Conservation (phyloP, 805 yeast genomes). For the Candida nitratophila region DNA sequence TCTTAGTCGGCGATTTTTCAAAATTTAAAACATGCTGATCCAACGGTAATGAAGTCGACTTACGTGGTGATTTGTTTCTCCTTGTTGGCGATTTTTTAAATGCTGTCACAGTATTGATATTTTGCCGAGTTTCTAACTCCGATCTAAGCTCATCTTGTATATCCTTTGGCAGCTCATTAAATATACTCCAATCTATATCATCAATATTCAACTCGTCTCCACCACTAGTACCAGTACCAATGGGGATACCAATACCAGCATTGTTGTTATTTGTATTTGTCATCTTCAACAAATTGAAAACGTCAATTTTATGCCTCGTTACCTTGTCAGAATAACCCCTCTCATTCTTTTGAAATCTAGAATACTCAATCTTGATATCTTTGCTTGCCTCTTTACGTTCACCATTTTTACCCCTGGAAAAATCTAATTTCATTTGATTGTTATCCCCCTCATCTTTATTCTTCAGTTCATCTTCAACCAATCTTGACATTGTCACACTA, state of each 20-base stretch:
- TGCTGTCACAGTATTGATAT: too few species aligned
- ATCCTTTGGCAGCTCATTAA: slow-evolving; percentile 57
- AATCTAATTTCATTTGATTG: slow-evolving; percentile 29
- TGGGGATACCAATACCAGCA: too few species aligned
- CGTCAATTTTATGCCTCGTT: not conserved
- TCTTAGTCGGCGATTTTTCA: slow-evolving; percentile 9
- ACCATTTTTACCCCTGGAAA: slow-evolving; percentile 7
- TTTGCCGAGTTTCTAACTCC: slow-evolving; percentile 42
- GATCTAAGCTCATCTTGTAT: slow-evolving; percentile 53
- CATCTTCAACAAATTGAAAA: not conserved
- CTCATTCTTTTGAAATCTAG: not conserved
- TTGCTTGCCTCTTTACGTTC: not conserved
- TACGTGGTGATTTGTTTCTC: too few species aligned
- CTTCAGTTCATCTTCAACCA: slow-evolving; percentile 38
- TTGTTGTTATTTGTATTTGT: too few species aligned
- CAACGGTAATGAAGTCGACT: too few species aligned
- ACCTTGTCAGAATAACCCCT: not conserved
- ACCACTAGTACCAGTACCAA: too few species aligned
- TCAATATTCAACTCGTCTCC: too few species aligned
- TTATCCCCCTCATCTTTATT: slow-evolving; percentile 12
- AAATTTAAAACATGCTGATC: slow-evolving; percentile 1
- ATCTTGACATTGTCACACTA: slow-evolving; percentile 58
- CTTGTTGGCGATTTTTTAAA: slow-evolving; percentile 14
- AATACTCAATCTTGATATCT: not conserved
- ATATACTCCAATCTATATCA: slow-evolving; percentile 57